Evolutionary conservation across 441 rosid genomes (phyloP), one percentile per base, ranked within the genome.

Genomic region (Erodium chrysanthum): DNA sequence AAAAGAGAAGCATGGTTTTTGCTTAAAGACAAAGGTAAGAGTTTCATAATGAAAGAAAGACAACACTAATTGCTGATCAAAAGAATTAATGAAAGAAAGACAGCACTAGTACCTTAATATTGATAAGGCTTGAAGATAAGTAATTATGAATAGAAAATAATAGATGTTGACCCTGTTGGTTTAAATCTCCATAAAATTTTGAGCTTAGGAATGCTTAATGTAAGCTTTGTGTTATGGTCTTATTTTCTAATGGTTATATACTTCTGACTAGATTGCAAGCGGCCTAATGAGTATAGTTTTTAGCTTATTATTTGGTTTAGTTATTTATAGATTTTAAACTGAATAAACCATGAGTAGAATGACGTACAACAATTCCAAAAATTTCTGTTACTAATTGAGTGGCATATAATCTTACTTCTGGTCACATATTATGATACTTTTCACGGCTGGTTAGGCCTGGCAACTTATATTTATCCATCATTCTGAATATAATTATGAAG

Each of bases 11-110:
- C 12, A 21, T 21, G 29, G 14, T 20, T 21, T 56, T 56, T 9
- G 52, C 76, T 59, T 8, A 42, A 17, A 42, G 76, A 74, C 75
- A 82, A 76, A 44, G 42, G 64, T 18, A 29, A 60, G 61, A 56
- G 27, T 56, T 44, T 44, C 42, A 18, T n/a, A 42, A 42, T 73
- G 61, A 35, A 48, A 69, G 42, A 50, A 60, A 69, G 44, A 35
- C 14, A 68, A n/a, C 67, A 56, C 64, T 8, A 42, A n/a, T n/a
- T n/a, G n/a, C n/a, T n/a, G n/a, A n/a, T n/a, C n/a, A n/a, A n/a
- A n/a, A n/a, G n/a, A n/a, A n/a, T n/a, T n/a, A 42, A 42, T 73
- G 61, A 35, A 48, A 69, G 42, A 50, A 60, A 69, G 44, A 35
- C 14, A 68, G 22, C 67, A 56, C 64, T 8, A 42, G 54, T 10